Evolutionary conservation across 345 rosid species (phyloP).

Genomic region (Euphorbia peplus): DNA sequence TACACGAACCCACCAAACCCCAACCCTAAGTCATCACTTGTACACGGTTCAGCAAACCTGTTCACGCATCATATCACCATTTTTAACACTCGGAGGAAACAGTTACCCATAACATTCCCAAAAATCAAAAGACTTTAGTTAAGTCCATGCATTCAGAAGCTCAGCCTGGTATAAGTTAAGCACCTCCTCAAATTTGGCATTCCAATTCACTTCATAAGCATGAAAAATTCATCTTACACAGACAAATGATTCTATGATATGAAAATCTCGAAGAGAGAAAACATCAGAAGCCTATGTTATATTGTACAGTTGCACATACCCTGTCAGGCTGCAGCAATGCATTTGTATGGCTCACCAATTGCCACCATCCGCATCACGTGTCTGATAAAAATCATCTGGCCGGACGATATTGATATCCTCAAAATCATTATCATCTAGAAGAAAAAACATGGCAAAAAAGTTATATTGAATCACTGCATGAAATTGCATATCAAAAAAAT

Average conservation of each 20-base stretch:
- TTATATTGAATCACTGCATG: background rate
- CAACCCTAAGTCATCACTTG: too few species aligned
- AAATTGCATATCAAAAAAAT: constrained; percentile 1
- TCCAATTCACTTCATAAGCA: background rate
- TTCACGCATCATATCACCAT: background rate
- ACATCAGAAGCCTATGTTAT: background rate
- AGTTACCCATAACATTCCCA: background rate
- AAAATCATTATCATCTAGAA: constrained; percentile 63
- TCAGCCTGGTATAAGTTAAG: background rate
- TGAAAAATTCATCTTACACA: background rate
- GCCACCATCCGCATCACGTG: constrained; percentile 53
- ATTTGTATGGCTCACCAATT: constrained; percentile 36
- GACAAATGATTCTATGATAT: background rate
- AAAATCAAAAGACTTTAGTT: background rate
- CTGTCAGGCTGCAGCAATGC: background rate
- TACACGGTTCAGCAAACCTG: too few species aligned
- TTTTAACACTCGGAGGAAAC: background rate
- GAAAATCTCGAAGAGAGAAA: background rate
- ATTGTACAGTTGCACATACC: background rate
- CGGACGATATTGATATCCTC: constrained; percentile 63
- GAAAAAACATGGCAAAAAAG: background rate
- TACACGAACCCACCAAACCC: background rate
- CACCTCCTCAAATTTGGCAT: background rate
- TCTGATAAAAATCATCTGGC: constrained; percentile 57
- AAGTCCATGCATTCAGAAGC: too few species aligned